A percentile compares a stretch with the other conserved stretches of the same genome.
phyloP scores from a whole-genome alignment of 1,284 basidiomycete genomes.

The Moesziomyces sp. region DNA sequence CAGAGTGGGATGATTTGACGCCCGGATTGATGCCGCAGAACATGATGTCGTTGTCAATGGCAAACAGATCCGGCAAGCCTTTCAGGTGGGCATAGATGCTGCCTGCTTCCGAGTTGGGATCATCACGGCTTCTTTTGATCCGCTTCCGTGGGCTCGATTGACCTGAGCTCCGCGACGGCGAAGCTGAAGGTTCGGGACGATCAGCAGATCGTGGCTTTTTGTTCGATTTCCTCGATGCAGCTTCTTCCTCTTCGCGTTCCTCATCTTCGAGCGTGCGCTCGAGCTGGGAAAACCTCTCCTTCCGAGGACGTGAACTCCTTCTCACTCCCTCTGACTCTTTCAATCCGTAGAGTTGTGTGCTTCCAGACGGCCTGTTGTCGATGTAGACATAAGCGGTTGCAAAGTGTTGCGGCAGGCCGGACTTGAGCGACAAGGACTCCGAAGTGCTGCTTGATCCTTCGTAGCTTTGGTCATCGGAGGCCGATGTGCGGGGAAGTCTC shows the following conservation, averaged over 20 bases:
- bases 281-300: conserved; percentile 3
- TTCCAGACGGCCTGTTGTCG: background rate
- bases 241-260: conserved; percentile 5
- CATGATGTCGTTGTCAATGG: conserved; percentile 38
- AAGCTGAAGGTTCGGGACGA: too few relatives aligned
- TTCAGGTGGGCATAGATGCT: conserved; percentile 40
- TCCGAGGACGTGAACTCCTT: background rate
- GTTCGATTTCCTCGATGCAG: conserved; percentile 1
- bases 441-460: background rate
- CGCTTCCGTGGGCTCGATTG: conserved; percentile 24
- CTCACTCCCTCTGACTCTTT: background rate
- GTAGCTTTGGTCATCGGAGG: too few relatives aligned
- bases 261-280: background rate
- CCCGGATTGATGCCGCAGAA: conserved; percentile 57
- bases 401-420: background rate
- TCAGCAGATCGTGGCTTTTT: background rate
- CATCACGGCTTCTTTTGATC: conserved; percentile 32
- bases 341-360: too few relatives aligned
- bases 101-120: conserved; percentile 39
- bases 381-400: background rate
- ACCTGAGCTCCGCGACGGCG: background rate
- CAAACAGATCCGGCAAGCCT: conserved; percentile 37
- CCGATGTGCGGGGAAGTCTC: background rate
- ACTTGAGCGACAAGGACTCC: background rate
- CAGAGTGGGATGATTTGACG: conserved; percentile 32